Evolutionary conservation across 1,139 yeast genomes (phyloP).

Genomic region (Taphrina pruni): DNA sequence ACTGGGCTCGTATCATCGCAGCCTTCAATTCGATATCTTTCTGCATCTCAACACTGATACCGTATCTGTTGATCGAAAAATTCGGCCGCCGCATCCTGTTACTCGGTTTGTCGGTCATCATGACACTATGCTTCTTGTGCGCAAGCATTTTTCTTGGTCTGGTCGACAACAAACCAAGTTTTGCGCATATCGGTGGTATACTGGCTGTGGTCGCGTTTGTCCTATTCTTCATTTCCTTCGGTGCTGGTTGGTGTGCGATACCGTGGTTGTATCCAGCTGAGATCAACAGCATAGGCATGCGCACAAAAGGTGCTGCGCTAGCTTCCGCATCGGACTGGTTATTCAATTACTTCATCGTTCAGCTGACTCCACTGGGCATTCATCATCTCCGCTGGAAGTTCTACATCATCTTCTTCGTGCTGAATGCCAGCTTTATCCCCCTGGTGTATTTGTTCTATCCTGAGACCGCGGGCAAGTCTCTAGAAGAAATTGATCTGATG

Average conservation of each 20-base stretch:
- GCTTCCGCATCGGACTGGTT: constrained; percentile 64
- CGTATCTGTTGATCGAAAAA: constrained; percentile 59
- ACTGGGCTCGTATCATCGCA: constrained; percentile 28
- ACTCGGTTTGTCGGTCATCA: constrained; percentile 53
- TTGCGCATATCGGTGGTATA: constrained; percentile 42
- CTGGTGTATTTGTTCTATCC: constrained; percentile 70
- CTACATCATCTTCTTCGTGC: constrained; percentile 57
- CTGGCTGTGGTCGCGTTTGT: constrained; percentile 46
- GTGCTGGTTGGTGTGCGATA: constrained; percentile 43
- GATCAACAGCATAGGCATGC: constrained; percentile 56
- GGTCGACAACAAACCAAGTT: constrained; percentile 44
- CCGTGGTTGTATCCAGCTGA: constrained; percentile 64
- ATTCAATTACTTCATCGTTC: constrained; percentile 62
- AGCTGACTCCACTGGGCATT: constrained; percentile 60
- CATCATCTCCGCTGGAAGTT: constrained; percentile 57
- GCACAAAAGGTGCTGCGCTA: constrained; percentile 64
- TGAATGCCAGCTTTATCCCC: constrained; percentile 56
- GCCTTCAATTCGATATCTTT: constrained; percentile 33
- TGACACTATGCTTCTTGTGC: constrained; percentile 43
- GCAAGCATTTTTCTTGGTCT: constrained; percentile 43
- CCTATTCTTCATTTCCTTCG: constrained; percentile 47
- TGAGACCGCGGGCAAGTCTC: constrained; percentile 67
- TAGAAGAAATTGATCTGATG: constrained; percentile 69
- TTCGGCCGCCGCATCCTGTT: constrained; percentile 69
- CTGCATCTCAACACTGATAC: constrained; percentile 47